Conservation (phyloP, 1,139 yeast species). For the Zygoascus meyerae region DNA sequence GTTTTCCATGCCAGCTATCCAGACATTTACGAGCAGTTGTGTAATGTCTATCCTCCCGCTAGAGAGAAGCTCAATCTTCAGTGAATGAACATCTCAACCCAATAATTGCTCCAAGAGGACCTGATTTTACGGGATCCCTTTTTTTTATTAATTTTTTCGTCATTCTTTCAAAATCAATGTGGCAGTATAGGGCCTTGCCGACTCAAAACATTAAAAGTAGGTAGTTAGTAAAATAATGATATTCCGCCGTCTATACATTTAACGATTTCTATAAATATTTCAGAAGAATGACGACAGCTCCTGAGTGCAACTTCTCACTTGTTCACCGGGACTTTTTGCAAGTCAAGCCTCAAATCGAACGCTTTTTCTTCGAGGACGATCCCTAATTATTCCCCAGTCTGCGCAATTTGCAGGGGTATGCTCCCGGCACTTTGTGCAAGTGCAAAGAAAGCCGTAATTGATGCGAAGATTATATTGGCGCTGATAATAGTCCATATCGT, state of each 20-base stretch:
- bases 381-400: constrained; percentile 10
- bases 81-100: too few species aligned
- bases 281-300: not conserved
- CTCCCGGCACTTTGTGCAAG: constrained; percentile 57
- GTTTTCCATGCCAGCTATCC: constrained; percentile 74
- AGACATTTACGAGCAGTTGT: constrained; percentile 63
- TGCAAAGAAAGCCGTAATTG: constrained; percentile 83
- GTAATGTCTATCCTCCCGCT: constrained; percentile 71
- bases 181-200: too few species aligned
- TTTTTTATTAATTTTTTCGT: too few species aligned
- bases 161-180: too few species aligned
- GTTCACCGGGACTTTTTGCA: not conserved
- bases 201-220: too few species aligned
- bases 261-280: not conserved
- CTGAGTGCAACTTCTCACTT: not conserved
- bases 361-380: constrained; percentile 56
- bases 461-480: constrained; percentile 63
- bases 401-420: constrained; percentile 37
- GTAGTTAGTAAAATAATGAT: too few species aligned
- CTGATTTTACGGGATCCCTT: too few species aligned
- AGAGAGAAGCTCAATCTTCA: constrained; percentile 36
- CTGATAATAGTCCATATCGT: constrained; percentile 54
- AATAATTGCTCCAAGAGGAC: too few species aligned
- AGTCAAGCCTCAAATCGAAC: constrained; percentile 52
- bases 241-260: too few species aligned